These are phyloP conservation scores for Rhynchospora breviuscula DNA, from an alignment of 176 grass and related monocot species.

Conservation along the genomic window DNA sequence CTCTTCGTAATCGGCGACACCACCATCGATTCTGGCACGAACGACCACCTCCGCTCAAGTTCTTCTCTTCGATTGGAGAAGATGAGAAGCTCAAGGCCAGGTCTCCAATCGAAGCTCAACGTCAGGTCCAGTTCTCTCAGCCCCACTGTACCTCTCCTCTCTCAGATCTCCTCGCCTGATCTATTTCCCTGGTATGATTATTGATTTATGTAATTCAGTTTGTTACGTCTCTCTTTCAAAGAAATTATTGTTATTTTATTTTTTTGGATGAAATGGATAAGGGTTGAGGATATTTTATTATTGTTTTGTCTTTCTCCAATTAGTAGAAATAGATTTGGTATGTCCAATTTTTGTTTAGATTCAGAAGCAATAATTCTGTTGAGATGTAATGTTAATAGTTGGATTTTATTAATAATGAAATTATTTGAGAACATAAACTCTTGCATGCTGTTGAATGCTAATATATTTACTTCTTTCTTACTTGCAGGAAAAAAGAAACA, in stretches of 20 bases:
- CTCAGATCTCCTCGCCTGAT: not conserved
- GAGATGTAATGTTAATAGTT: not conserved
- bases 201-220: not conserved
- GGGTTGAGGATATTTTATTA: not conserved
- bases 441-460: too few species aligned
- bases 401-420: too few species aligned
- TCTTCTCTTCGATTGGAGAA: slow-evolving; percentile 47
- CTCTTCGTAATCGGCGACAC: too few species aligned
- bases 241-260: not conserved
- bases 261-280: slow-evolving; percentile 6
- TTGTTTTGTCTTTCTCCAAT: not conserved
- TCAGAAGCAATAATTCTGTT: not conserved
- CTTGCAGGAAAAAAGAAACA: too few species aligned
- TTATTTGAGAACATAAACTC: too few species aligned
- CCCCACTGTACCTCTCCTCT: slow-evolving; percentile 16
- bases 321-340: not conserved
- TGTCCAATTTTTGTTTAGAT: not conserved
- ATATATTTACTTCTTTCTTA: too few species aligned
- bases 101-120: not conserved
- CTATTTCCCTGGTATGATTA: not conserved
- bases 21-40: too few species aligned
- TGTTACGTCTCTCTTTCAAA: not conserved
- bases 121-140: not conserved
- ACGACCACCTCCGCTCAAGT: slow-evolving; percentile 57
- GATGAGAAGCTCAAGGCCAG: slow-evolving; percentile 13